Base-by-base conservation (phyloP, 306 rosid genomes). In the Vigna mungo region DNA sequence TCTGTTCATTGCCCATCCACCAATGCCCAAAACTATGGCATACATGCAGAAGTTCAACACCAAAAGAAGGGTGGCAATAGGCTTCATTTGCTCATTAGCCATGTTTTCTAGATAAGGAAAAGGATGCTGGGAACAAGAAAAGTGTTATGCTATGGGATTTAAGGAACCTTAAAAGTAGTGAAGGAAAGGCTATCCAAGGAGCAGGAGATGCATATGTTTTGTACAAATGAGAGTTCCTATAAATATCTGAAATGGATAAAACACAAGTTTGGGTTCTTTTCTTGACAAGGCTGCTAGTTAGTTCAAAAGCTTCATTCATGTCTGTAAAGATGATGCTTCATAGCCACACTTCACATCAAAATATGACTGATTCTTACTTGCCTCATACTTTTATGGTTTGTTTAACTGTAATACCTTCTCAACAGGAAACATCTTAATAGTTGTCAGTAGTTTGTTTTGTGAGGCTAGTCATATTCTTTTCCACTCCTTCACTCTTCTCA, bases 1-100 rank as follows among this genome's bases (percentile, higher is more conserved):
- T 82, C 81, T 81, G 41, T 95, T 92, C 90, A 92, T 87, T 21
- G 99, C 98, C 99, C 99, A 95, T 21, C 91, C 92, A 18, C 96
- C 94, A 73, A 92, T 88, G 84, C 91, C 98, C 80, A 95, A 74
- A 66, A 95, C 86, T 30, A 91, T 68, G 59, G 76, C 97, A 84
- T 91, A 89, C 99, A 95, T 95, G 88, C 97, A 90, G 77, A 95
- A 91, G 69, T 95, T 95, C 21, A 95, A 87, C 49, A 9, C 36
- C 85, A 95, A 72, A 84, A 92, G 97, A 75, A 95, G 61, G 0
- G 89, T 78, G 10, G 94, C 99, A 20, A 86, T 69, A 17, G 96
- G 27, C 84, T 95, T 92, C 87, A 91, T 61, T 83, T 87, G 78
- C 52, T 56, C 75, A 37, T 37, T 74, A 14, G 90, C 95, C 93